Percentiles rank a stretch among this genome's conserved stretches.
Conservation (phyloP, 345 rosid genomes). For the Murraya paniculata region DNA sequence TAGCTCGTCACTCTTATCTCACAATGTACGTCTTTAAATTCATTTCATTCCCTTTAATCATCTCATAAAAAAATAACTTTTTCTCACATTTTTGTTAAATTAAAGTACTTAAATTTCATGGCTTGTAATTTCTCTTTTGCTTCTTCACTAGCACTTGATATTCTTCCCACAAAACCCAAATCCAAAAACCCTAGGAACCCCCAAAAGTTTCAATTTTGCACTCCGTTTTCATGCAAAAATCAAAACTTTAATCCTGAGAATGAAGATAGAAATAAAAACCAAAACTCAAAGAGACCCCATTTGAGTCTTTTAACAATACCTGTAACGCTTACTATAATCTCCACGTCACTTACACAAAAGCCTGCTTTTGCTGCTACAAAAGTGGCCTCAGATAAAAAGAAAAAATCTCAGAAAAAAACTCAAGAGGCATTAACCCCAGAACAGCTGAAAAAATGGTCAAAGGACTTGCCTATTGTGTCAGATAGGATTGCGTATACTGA, state of each 20-base stretch:
- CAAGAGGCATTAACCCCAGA: constrained; percentile 62
- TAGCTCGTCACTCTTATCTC: constrained; percentile 23
- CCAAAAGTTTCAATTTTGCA: constrained; percentile 19
- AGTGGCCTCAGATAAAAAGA: constrained; percentile 36
- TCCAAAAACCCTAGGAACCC: constrained; percentile 19
- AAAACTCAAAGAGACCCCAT: constrained; percentile 24
- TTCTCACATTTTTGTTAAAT: background rate
- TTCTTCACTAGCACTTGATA: constrained; percentile 29
- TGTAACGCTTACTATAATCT: constrained; percentile 62
- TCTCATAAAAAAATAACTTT: background rate
- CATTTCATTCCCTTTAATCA: background rate
- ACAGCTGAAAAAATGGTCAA: constrained; percentile 73
- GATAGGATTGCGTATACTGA: constrained; percentile 74
- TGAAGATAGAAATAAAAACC: constrained; percentile 23
- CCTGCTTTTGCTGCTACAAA: constrained; percentile 49
- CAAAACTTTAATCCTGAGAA: constrained; percentile 16
- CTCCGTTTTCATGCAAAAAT: constrained; percentile 40
- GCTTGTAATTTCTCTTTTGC: constrained; percentile 42
- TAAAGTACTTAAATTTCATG: constrained; percentile 24
- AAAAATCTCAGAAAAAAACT: constrained; percentile 50
- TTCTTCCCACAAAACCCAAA: constrained; percentile 25
- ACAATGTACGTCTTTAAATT: constrained; percentile 26
- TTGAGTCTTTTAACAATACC: constrained; percentile 58
- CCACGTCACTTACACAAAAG: constrained; percentile 47
- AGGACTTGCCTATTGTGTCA: constrained; percentile 62